Evolutionary conservation across 257 asterid genomes (phyloP), one percentile per base, ranked within the genome.

Genomic region (Przewalskia tangutica): DNA sequence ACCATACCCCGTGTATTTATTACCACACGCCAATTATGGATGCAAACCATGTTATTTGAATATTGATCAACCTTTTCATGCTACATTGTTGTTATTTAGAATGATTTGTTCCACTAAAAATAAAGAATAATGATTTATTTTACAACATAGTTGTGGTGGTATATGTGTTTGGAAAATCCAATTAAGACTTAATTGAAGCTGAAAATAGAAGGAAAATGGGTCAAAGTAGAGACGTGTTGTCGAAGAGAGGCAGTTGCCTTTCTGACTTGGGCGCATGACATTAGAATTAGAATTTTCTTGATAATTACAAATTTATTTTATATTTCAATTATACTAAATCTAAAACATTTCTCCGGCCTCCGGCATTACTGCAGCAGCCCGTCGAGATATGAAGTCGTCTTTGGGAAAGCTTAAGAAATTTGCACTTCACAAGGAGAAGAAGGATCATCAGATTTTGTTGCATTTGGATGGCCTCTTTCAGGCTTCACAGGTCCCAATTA

Each of bases 261-360:
- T 81, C 64, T 87, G 83, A 88, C 84, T 85, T 87, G 85, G 90
- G 91, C 92, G 91, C 92, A 68, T 83, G 81, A 85, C 89, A 85
- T 90, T 83, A 82, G 90, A 27, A 27, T 27, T 27, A 27, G 32
- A 89, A 84, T 82, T 86, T 87, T 87, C 89, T 81, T 68, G 78
- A 40, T 70, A 70, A 42, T 23, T 18, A 70, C 38, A 18, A 70
- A 44, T 16, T 16, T 59, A 59, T 56, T 56, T 56, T 70, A 73
- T 73, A 1, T 27, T 46, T 73, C 79, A 12, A 23, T 23, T 48
- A 14, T 20, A 48, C 34, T 32, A 65, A 65, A 59, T 59, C 66
- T 36, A 34, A 73, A 13, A 9, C 10, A 2, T 51, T 73, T 50
- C 79, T 75, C 62, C 36, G 77, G 34, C 23, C 53, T 38, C 51